phyloP scores from a whole-genome alignment of 106 monocot species.

The Platanthera guangdongensis region DNA sequence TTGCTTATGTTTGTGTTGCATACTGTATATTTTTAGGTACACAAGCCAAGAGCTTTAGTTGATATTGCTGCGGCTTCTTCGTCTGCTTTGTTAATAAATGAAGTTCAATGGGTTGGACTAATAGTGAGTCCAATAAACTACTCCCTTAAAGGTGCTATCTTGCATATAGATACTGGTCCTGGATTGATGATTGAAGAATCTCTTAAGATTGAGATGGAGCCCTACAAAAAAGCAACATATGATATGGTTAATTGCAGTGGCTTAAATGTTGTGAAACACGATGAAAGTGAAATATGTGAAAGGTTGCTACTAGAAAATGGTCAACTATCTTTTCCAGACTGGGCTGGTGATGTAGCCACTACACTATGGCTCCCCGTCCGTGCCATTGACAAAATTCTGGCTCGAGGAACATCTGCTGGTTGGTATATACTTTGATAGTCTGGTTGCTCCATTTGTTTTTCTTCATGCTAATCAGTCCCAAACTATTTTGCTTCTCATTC shows the following conservation, averaged over 20 bases:
- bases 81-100: constrained; percentile 91
- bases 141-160: constrained; percentile 70
- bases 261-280: constrained; percentile 2
- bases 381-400: constrained; percentile 68
- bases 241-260: constrained; percentile 4
- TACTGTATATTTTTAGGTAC: constrained; percentile 33
- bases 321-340: constrained; percentile 69
- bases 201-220: constrained; percentile 77
- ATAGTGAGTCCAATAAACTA: constrained; percentile 75
- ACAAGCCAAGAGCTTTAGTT: constrained; percentile 81
- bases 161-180: constrained; percentile 84
- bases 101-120: constrained; percentile 88
- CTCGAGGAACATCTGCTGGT: constrained; percentile 86
- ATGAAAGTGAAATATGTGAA: constrained; percentile 15
- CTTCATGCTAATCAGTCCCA: background rate
- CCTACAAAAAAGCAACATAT: constrained; percentile 20
- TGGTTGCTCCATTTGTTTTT: constrained; percentile 2
- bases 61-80: constrained; percentile 77
- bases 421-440: background rate
- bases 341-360: constrained; percentile 66
- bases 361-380: constrained; percentile 85
- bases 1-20: background rate
- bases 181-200: constrained; percentile 64
- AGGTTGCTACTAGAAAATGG: constrained; percentile 49
- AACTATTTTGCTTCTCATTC: constrained; percentile 3